Conservation (phyloP, 768 basidiomycete genomes). For the Mycena floridula region DNA sequence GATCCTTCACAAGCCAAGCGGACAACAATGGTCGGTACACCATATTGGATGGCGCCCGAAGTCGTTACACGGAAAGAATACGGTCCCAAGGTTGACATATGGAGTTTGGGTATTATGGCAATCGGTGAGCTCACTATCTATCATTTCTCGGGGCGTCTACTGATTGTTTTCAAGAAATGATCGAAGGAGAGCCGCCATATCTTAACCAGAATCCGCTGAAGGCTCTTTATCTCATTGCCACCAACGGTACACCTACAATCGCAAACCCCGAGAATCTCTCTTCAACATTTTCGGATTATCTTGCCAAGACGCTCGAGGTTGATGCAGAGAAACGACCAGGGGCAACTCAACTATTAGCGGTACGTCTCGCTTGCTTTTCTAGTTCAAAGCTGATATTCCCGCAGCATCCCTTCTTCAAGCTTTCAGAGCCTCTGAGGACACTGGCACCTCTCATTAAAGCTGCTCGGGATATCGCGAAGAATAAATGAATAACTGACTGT, state of each 20-base stretch:
- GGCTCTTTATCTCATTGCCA: constrained; percentile 95
- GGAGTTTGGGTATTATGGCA: constrained; percentile 95
- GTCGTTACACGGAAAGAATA: constrained; percentile 98
- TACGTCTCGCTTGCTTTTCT: constrained; percentile 25
- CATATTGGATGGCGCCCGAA: constrained; percentile 99
- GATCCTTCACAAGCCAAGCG: constrained; percentile 86
- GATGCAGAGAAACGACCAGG: constrained; percentile 92
- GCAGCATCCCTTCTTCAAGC: constrained; percentile 87
- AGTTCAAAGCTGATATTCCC: no score
- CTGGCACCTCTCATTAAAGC: constrained; percentile 89
- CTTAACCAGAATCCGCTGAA: constrained; percentile 95
- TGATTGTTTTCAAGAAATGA: constrained; percentile 66
- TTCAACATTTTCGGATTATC: constrained; percentile 81
- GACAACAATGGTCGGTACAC: constrained; percentile 97
- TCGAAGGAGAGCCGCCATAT: constrained; percentile 96
- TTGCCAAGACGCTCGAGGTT: constrained; percentile 85
- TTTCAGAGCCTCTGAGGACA: constrained; percentile 81
- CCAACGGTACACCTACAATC: constrained; percentile 95
- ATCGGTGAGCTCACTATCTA: constrained; percentile 54
- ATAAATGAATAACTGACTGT: constrained; percentile 6
- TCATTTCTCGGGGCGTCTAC: background rate
- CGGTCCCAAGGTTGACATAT: constrained; percentile 97
- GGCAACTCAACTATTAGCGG: constrained; percentile 74
- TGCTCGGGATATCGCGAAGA: constrained; percentile 78
- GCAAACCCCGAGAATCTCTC: constrained; percentile 79